Conservation (phyloP, 768 basidiomycete species). For the Boletus bicolor region DNA sequence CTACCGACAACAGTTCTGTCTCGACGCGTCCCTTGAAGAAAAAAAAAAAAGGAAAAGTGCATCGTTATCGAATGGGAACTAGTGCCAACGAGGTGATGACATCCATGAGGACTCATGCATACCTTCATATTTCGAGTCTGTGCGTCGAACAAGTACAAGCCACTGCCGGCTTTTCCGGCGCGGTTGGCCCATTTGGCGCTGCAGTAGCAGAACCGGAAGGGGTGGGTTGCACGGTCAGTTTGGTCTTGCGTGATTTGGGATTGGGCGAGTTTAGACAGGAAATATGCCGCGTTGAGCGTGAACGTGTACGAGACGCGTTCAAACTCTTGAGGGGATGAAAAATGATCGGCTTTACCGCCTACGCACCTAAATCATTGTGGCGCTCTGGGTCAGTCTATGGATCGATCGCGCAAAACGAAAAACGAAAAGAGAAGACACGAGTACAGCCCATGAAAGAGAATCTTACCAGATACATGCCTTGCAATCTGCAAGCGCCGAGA, state of each 20-base stretch:
- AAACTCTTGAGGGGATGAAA: slow-evolving; percentile 21
- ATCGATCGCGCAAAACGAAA: not conserved
- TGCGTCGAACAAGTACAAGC: slow-evolving; percentile 17
- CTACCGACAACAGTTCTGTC: slow-evolving; percentile 11
- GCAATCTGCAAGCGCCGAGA: slow-evolving; percentile 21
- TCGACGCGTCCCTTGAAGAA: slow-evolving; percentile 25
- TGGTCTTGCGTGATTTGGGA: slow-evolving; percentile 1
- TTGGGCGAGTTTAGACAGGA: slow-evolving; percentile 20
- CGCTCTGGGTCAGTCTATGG: slow-evolving; percentile 1
- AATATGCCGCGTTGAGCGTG: slow-evolving; percentile 22
- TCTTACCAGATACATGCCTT: slow-evolving; percentile 26
- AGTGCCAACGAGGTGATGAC: not conserved
- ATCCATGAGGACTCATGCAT: not conserved
- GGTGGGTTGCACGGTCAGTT: not conserved
- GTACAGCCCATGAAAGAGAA: not conserved
- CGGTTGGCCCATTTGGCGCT: slow-evolving; percentile 25
- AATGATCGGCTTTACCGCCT: slow-evolving; percentile 24
- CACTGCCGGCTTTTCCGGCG: slow-evolving; percentile 7
- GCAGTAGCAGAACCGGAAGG: slow-evolving; percentile 28
- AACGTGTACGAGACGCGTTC: slow-evolving; percentile 27
- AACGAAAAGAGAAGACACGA: not conserved
- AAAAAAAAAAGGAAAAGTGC: no score
- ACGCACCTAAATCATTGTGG: slow-evolving; percentile 16
- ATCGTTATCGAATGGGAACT: not conserved
- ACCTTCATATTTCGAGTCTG: slow-evolving; percentile 28